phyloP scores from a whole-genome alignment of 2,329 filamentous ascomycete species.

The Ophiosphaerella korrae region DNA sequence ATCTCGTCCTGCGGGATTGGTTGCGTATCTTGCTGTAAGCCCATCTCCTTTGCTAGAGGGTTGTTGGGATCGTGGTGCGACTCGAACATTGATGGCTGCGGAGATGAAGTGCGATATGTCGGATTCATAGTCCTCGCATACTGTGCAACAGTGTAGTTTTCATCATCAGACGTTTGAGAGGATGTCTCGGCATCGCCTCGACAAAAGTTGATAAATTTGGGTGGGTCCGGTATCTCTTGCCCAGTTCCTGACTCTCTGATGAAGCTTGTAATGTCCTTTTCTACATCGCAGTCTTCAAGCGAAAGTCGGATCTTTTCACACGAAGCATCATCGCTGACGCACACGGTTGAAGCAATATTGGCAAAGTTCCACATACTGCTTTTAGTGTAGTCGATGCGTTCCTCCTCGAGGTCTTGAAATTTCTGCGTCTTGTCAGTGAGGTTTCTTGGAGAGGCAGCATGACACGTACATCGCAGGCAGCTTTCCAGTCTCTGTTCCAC shows the following conservation, averaged over 20 bases:
- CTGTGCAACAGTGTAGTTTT: constrained; percentile 91
- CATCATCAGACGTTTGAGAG: constrained; percentile 85
- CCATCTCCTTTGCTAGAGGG: constrained; percentile 71
- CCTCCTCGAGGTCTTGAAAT: constrained; percentile 98
- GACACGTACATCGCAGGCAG: constrained; percentile 73
- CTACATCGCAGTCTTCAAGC: constrained; percentile 93
- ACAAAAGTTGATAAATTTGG: constrained; percentile 98
- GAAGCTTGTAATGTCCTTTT: constrained; percentile 89
- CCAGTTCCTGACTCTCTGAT: constrained; percentile 89
- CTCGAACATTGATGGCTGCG: constrained; percentile 89
- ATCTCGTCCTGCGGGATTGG: constrained; percentile 36
- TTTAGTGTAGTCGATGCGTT: constrained; percentile 95
- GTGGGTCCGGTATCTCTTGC: constrained; percentile 95
- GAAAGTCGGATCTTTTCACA: constrained; percentile 96
- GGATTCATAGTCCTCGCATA: constrained; percentile 96
- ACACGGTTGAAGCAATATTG: constrained; percentile 95
- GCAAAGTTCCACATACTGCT: constrained; percentile 98
- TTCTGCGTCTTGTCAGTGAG: constrained; percentile 61
- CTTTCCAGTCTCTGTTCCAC: constrained; percentile 99
- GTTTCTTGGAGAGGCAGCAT: neutral
- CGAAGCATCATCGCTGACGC: constrained; percentile 89
- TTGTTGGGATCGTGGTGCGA: constrained; percentile 89
- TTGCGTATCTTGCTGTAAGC: constrained; percentile 53
- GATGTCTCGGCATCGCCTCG: constrained; percentile 83
- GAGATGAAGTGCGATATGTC: constrained; percentile 92